A percentile compares a stretch with the other conserved stretches of the same genome.
Evolutionary conservation across 2,329 filamentous ascomycete species (phyloP).

Genomic region (Diaporthe australafricana): DNA sequence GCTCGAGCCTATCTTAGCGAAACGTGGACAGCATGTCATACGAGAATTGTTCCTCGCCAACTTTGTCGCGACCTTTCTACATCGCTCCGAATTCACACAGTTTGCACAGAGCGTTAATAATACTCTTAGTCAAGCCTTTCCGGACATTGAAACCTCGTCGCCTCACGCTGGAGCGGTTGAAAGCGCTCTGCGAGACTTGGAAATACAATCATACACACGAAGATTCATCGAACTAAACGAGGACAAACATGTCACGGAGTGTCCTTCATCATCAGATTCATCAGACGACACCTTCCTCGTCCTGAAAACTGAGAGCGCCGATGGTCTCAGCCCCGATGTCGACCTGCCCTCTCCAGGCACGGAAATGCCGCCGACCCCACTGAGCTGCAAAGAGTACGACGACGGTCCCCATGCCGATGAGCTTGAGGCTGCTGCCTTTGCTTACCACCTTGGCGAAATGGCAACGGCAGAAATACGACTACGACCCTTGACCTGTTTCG

Average conservation of each 20-base stretch:
- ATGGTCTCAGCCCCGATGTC: constrained; percentile 5
- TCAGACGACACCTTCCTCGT: background rate
- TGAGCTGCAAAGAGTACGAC: background rate
- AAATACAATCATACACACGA: constrained; percentile 14
- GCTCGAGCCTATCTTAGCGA: constrained; percentile 1
- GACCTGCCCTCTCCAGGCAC: constrained; percentile 2
- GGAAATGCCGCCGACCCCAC: constrained; percentile 12
- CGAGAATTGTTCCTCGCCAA: constrained; percentile 26
- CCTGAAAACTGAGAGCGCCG: background rate
- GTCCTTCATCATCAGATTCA: background rate
- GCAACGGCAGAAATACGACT: constrained; percentile 5
- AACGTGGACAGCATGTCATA: background rate
- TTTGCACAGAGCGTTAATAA: constrained; percentile 4
- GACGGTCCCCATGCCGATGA: background rate
- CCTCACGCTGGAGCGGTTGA: background rate
- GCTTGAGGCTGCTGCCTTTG: constrained; percentile 16
- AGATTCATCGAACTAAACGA: constrained; percentile 2
- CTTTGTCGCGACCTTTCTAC: constrained; percentile 12
- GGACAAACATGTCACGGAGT: background rate
- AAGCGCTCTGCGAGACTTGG: background rate
- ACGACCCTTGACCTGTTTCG: constrained; percentile 11
- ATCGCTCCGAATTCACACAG: constrained; percentile 7
- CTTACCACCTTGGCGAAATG: constrained; percentile 20
- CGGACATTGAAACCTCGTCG: background rate
- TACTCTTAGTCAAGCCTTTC: background rate